Conservation (phyloP, 1,284 basidiomycete genomes). For the Peniophora sp. region DNA sequence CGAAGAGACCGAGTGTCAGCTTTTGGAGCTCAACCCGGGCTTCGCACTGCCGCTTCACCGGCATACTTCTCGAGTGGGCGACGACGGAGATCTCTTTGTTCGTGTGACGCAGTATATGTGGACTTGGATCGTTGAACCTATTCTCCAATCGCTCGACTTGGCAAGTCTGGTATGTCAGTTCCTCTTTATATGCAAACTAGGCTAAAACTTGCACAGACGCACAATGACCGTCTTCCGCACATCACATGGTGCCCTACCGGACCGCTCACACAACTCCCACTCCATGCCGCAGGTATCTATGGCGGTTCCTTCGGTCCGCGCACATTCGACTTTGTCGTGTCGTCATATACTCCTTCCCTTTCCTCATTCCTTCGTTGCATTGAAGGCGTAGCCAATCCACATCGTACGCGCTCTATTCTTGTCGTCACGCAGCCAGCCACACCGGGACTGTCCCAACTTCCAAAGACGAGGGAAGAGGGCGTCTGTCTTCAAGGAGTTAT, state of each 20-base stretch:
- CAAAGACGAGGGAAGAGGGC: neutral
- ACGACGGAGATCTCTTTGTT: neutral
- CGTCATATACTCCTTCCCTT: neutral
- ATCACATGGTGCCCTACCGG: neutral
- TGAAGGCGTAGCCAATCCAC: neutral
- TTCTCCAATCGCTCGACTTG: neutral
- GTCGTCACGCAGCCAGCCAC: neutral
- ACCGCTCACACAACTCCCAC: neutral
- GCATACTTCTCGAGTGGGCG: neutral
- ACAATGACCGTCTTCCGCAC: neutral
- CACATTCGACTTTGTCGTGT: neutral
- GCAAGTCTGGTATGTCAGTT: neutral
- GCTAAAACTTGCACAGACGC: neutral
- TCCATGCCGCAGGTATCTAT: neutral
- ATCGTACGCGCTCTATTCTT: neutral
- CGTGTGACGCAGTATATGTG: neutral
- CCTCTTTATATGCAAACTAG: neutral
- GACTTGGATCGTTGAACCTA: neutral
- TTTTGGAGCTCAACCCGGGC: neutral
- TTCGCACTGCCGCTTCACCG: neutral
- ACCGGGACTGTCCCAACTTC: neutral
- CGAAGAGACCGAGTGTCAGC: neutral
- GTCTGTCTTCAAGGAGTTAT: neutral
- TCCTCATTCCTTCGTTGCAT: neutral
- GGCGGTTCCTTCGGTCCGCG: neutral